Conservation (phyloP, 768 basidiomycete species). For the Phylloporus sp. region DNA sequence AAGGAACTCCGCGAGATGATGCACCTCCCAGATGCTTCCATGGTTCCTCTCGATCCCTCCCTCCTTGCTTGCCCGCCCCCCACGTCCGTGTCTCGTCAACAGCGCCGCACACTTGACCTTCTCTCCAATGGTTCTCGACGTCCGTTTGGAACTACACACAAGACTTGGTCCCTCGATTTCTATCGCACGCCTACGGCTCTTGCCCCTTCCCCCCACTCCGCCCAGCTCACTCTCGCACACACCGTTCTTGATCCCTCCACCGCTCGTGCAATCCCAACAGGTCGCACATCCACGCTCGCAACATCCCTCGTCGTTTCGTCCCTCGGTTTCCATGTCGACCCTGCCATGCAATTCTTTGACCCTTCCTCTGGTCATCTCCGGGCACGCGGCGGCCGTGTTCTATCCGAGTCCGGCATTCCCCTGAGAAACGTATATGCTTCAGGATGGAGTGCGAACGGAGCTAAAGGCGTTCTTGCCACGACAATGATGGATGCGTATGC, state of each 20-base stretch:
- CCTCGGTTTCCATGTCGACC: conserved; percentile 78
- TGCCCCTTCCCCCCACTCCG: conserved; percentile 20
- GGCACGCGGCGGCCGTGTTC: conserved; percentile 46
- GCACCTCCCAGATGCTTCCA: conserved; percentile 53
- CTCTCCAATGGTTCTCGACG: conserved; percentile 59
- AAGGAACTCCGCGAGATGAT: conserved; percentile 91
- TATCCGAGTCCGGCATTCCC: conserved; percentile 34
- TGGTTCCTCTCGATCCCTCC: conserved; percentile 54
- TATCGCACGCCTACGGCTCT: conserved; percentile 65
- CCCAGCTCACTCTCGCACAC: conserved; percentile 54
- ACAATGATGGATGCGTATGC: conserved; percentile 92
- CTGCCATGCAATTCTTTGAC: conserved; percentile 55
- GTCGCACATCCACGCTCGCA: conserved; percentile 42
- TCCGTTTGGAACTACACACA: conserved; percentile 43
- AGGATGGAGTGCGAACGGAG: conserved; percentile 91
- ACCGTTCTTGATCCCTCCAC: conserved; percentile 50
- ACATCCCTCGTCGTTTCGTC: conserved; percentile 85
- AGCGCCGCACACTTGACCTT: conserved; percentile 60
- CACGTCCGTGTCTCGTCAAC: conserved; percentile 50
- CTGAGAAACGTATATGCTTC: conserved; percentile 77
- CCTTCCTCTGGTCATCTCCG: conserved; percentile 50
- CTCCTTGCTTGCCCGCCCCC: conserved; percentile 38
- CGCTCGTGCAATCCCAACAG: conserved; percentile 49
- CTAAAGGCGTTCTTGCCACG: conserved; percentile 83
- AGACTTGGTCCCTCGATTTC: conserved; percentile 80